These are phyloP conservation scores for Penicillium sclerotiorum DNA, from an alignment of 2,329 filamentous ascomycete species.

Conservation along the genomic window DNA sequence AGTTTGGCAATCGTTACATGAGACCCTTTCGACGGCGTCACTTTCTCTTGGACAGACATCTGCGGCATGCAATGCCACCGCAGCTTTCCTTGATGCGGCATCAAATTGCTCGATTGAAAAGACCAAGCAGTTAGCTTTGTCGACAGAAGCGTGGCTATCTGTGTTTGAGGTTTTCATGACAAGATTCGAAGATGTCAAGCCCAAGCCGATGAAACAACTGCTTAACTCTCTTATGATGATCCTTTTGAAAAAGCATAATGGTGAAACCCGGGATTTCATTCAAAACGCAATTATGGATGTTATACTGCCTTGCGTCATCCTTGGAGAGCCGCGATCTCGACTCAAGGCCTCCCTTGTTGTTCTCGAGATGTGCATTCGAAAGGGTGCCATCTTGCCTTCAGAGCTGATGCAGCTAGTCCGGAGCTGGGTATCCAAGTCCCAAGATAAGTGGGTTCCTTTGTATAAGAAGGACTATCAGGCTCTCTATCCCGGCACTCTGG, in stretches of 20 bases:
- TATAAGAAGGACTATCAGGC: slow-evolving; percentile 37
- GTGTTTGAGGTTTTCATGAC: slow-evolving; percentile 44
- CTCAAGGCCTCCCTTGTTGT: slow-evolving; percentile 41
- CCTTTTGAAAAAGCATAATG: slow-evolving; percentile 31
- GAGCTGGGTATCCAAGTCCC: slow-evolving; percentile 37
- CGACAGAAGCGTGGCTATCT: slow-evolving; percentile 41
- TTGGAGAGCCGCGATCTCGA: slow-evolving; percentile 42
- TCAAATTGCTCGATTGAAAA: slow-evolving; percentile 31
- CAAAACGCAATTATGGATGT: slow-evolving; percentile 27
- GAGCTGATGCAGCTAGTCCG: slow-evolving; percentile 34
- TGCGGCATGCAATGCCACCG: slow-evolving; percentile 48
- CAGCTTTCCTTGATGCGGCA: slow-evolving; percentile 46
- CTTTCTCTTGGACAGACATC: slow-evolving; percentile 44
- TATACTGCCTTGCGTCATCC: slow-evolving; percentile 40
- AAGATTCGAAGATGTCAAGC: slow-evolving; percentile 46
- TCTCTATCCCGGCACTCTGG: slow-evolving; percentile 28
- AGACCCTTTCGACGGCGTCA: slow-evolving; percentile 43
- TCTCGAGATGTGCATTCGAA: slow-evolving; percentile 42
- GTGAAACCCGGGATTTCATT: slow-evolving; percentile 23
- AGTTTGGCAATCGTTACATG: slow-evolving; percentile 44
- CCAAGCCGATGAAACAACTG: slow-evolving; percentile 50
- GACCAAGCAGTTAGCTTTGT: slow-evolving; percentile 38
- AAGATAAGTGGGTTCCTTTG: slow-evolving; percentile 34
- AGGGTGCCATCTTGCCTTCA: slow-evolving; percentile 35
- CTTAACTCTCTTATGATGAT: slow-evolving; percentile 43